These are phyloP conservation scores for Plasmodium malariae DNA, from an alignment of 169 alveolate genomes.

Conservation along the genomic window DNA sequence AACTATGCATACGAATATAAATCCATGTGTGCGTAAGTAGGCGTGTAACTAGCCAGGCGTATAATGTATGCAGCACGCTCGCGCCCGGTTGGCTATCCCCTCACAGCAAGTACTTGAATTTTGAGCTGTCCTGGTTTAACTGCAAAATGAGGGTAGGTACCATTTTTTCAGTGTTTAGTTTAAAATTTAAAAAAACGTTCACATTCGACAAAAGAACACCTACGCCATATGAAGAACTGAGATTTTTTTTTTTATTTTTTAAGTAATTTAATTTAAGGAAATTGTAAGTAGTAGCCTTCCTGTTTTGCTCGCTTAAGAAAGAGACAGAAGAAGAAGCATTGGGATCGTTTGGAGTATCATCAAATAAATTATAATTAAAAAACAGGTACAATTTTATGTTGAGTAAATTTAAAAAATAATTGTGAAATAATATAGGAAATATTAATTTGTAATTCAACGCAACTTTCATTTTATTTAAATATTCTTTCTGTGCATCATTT, in stretches of 20 bases:
- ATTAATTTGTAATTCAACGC: conserved; percentile 28
- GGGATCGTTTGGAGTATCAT: background rate
- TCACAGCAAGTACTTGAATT: conserved; percentile 40
- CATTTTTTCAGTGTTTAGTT: background rate
- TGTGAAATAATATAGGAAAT: conserved; percentile 51
- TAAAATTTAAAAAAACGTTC: conserved; percentile 37
- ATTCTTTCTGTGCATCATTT: conserved; percentile 47
- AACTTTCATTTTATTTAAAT: conserved; percentile 21
- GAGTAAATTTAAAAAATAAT: conserved; percentile 46
- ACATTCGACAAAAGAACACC: conserved; percentile 39
- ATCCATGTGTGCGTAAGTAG: no score
- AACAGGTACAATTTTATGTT: conserved; percentile 49
- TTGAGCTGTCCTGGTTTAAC: conserved; percentile 30
- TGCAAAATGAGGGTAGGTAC: conserved; percentile 47
- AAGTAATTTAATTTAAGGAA: conserved; percentile 31
- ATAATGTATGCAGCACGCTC: no score
- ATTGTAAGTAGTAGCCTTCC: background rate
- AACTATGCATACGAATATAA: no score
- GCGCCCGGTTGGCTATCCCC: no score
- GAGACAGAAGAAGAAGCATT: background rate
- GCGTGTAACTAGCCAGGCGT: no score
- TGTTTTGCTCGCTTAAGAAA: background rate
- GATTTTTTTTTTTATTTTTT: conserved; percentile 17
- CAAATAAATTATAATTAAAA: conserved; percentile 44
- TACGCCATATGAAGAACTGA: conserved; percentile 44